These are phyloP conservation scores for Ogataea zsoltii DNA, from an alignment of 805 yeast species.

Conservation along the genomic window DNA sequence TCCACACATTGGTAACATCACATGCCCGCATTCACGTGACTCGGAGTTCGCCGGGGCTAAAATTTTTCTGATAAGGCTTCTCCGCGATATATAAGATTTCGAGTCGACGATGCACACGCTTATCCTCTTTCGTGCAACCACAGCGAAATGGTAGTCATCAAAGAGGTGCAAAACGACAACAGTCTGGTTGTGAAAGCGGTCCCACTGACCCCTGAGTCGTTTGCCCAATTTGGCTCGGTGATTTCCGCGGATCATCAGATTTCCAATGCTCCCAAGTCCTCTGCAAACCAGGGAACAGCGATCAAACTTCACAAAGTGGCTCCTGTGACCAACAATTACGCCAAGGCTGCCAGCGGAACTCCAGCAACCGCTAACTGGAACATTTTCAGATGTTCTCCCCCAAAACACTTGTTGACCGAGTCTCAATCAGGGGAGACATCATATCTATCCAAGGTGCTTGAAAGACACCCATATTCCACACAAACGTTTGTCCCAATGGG, in stretches of 20 bases:
- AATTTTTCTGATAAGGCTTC: constrained; percentile 5
- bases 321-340: constrained; percentile 57
- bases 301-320: constrained; percentile 73
- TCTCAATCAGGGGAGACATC: constrained; percentile 11
- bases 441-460: constrained; percentile 69
- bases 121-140: no score
- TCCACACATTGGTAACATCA: no score
- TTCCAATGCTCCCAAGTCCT: constrained; percentile 40
- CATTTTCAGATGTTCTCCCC: constrained; percentile 79
- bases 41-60: neutral
- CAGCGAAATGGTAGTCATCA: constrained; percentile 40
- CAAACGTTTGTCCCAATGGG: constrained; percentile 96
- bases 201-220: constrained; percentile 64
- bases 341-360: constrained; percentile 44
- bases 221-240: constrained; percentile 71
- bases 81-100: constrained; percentile 1
- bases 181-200: constrained; percentile 41
- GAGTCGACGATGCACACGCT: no score
- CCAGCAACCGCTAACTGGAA: constrained; percentile 72
- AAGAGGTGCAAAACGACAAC: constrained; percentile 34
- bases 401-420: constrained; percentile 52
- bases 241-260: constrained; percentile 79
- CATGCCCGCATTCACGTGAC: neutral
- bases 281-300: constrained; percentile 96
- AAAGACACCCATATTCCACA: constrained; percentile 85